phyloP scores from a whole-genome alignment of 495 filamentous ascomycete species.

The Penicillium subrubescens region DNA sequence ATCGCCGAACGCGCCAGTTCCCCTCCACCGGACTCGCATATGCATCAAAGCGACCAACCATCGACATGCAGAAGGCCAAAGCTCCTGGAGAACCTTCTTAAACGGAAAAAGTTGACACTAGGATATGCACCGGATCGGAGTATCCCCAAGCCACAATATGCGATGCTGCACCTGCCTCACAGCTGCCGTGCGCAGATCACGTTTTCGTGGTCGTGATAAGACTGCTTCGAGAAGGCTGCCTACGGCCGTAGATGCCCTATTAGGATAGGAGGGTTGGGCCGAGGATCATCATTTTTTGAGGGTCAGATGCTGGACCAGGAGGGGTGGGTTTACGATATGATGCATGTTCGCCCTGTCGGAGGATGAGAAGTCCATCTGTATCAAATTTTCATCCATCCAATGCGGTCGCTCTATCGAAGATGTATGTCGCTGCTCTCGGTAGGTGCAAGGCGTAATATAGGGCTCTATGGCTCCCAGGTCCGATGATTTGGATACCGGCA shows the following conservation, averaged over 20 bases:
- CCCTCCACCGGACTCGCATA: constrained; percentile 12
- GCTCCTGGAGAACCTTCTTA: constrained; percentile 18
- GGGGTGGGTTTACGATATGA: constrained; percentile 6
- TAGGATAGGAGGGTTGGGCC: background rate
- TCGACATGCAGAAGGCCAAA: constrained; percentile 17
- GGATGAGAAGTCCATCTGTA: constrained; percentile 77
- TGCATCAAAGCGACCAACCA: constrained; percentile 25
- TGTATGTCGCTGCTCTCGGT: constrained; percentile 68
- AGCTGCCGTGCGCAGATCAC: constrained; percentile 10
- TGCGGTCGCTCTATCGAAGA: constrained; percentile 67
- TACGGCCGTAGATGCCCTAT: background rate
- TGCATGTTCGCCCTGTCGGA: constrained; percentile 38
- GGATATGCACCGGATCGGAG: constrained; percentile 15
- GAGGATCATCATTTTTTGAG: background rate
- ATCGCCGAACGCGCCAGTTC: constrained; percentile 6
- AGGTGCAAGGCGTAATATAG: constrained; percentile 31
- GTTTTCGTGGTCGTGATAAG: background rate
- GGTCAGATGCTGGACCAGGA: constrained; percentile 16
- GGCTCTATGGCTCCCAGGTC: background rate
- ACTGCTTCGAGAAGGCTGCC: constrained; percentile 7
- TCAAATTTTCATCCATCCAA: constrained; percentile 57
- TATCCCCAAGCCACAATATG: constrained; percentile 28
- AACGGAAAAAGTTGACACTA: constrained; percentile 2
- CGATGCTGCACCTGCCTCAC: constrained; percentile 6
- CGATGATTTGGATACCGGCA: background rate